Conservation (phyloP, 2,329 filamentous ascomycete species). For the Fusarium kyushuense region DNA sequence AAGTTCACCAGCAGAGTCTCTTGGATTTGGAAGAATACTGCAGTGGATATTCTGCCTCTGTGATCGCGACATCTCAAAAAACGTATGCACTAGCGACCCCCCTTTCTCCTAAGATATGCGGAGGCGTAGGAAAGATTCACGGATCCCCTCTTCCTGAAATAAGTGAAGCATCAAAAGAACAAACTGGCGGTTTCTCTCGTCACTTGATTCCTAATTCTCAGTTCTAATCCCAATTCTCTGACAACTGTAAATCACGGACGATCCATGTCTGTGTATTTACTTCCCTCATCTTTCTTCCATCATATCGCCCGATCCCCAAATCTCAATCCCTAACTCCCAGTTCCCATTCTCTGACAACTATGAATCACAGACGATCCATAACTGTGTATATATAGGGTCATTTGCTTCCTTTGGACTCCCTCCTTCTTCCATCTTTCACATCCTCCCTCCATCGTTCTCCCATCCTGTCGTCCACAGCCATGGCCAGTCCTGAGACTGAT, state of each 20-base stretch:
- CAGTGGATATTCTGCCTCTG: neutral
- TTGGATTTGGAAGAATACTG: neutral
- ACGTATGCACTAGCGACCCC: neutral
- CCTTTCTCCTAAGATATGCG: neutral
- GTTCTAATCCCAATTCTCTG: neutral
- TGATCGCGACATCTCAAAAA: neutral
- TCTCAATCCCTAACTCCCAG: too few species aligned
- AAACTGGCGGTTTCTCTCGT: neutral
- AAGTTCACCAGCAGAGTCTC: neutral
- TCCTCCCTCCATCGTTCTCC: too few species aligned
- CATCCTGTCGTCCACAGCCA: neutral
- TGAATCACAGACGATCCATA: too few species aligned
- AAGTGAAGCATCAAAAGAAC: neutral
- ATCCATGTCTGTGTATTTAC: neutral
- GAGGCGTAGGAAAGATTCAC: neutral
- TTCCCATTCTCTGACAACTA: too few species aligned
- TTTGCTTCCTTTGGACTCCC: too few species aligned
- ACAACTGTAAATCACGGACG: neutral
- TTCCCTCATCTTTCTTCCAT: too few species aligned
- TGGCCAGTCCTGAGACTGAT: neutral
- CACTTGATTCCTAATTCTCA: neutral
- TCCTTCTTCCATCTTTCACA: too few species aligned
- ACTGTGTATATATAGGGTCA: too few species aligned
- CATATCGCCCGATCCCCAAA: too few species aligned
- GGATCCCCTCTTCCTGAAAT: neutral